Evolutionary conservation across 83 land plant genomes (phyloP).

Genomic region (Picea engelmannii): DNA sequence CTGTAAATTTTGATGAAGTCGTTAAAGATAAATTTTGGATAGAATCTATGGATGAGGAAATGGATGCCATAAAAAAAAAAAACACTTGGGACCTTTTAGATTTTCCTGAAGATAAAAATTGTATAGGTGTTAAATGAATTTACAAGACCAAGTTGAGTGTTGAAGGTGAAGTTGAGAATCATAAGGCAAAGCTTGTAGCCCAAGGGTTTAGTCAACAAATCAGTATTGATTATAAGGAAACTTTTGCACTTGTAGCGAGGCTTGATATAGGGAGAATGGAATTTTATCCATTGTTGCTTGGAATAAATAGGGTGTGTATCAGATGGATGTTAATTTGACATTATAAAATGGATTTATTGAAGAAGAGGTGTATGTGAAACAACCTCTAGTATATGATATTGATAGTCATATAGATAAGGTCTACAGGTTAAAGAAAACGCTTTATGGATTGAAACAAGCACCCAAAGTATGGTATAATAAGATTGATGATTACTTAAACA

Average conservation of each 20-base stretch:
- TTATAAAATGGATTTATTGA: slow-evolving; percentile 28
- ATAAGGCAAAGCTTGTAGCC: slow-evolving; percentile 27
- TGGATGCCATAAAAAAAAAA: slow-evolving; percentile 27
- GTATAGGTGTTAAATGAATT: slow-evolving; percentile 24
- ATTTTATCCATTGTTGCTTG: slow-evolving; percentile 32
- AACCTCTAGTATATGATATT: slow-evolving; percentile 18
- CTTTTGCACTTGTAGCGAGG: slow-evolving; percentile 23
- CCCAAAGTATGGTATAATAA: slow-evolving; percentile 34
- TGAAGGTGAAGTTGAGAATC: slow-evolving; percentile 12
- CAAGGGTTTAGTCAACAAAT: slow-evolving; percentile 26
- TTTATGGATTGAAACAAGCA: slow-evolving; percentile 35
- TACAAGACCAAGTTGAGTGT: slow-evolving; percentile 19
- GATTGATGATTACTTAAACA: no score
- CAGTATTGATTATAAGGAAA: slow-evolving; percentile 28
- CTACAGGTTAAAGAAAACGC: slow-evolving; percentile 23
- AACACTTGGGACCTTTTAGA: slow-evolving; percentile 30
- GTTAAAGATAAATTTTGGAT: slow-evolving; percentile 7
- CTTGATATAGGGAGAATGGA: slow-evolving; percentile 21
- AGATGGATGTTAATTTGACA: slow-evolving; percentile 31
- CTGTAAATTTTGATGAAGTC: not conserved
- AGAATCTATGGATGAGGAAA: slow-evolving; percentile 28
- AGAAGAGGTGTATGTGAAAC: slow-evolving; percentile 33
- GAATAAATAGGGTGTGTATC: slow-evolving; percentile 19
- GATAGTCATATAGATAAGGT: slow-evolving; percentile 28
- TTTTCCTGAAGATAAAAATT: slow-evolving; percentile 14